Base-by-base conservation (phyloP, 2,329 filamentous ascomycete genomes). In the Epichloe elymi region DNA sequence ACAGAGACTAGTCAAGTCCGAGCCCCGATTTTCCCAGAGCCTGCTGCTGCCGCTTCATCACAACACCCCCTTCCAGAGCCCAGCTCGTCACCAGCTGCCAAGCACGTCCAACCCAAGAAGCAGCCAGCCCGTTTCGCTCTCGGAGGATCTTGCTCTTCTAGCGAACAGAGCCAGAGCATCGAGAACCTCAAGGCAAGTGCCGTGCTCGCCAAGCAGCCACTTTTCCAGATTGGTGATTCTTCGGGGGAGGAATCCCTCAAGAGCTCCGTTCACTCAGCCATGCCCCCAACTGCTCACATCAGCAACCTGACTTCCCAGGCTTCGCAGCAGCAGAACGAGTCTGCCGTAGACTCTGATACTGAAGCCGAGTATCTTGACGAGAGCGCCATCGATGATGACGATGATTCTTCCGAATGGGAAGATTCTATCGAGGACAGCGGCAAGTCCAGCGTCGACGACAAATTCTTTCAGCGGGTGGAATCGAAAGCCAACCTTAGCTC, bases 401-500 rank as follows among this genome's bases (percentile, higher is more conserved):
- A 82, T n/a, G 75, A 79, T 54, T 74, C 65, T 53, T 79, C 69
- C 46, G 79, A 80, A 50, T 78, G 79, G 72, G 75, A 84, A 61
- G 74, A 79, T 60, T 88, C 84, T 0, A 80, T 86, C 20, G 86
- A 86, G 55, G 87, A 94, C 59, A 93, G 86, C 63, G 86, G 83
- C 52, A 85, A 86, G 58, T 87, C 87, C 1, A 94, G 87, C 63
- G 76, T 89, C 48, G 86, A 93, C 55, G 85, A 93, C 54, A 83
- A 80, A 61, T 75, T 88, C 60, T 98, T 98, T 76, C 83, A 90
- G 66, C 85, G 93, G 8, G 89, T 97, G 46, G 88, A 95, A 65
- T 96, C 90, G 40, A 83, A 83, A 65, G 81, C 83, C 7, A 88
- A 95, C 62, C 74, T 97, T 26, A 84, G 86, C 2, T 95, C 91